Percentiles rank a stretch among this genome's conserved stretches.
phyloP scores from a whole-genome alignment of 2,329 filamentous ascomycete species.

The Camillea tinctor region DNA sequence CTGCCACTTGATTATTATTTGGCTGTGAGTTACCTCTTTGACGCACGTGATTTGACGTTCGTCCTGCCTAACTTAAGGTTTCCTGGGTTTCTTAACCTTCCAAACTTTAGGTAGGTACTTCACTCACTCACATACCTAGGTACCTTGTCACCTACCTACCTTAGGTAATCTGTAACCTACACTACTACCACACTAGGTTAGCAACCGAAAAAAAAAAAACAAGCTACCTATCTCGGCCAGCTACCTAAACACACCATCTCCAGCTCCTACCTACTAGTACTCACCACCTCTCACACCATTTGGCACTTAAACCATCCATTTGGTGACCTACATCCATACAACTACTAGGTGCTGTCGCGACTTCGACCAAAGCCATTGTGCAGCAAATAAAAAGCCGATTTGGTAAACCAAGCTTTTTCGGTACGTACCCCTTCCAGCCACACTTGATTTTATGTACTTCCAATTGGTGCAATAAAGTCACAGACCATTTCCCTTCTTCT shows the following conservation, averaged over 20 bases:
- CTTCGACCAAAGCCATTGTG: not conserved
- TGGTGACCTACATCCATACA: too few relatives aligned
- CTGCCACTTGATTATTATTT: too few relatives aligned
- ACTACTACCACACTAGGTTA: not conserved
- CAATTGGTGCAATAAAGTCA: not conserved
- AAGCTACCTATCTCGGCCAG: not conserved
- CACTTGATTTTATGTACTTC: not conserved
- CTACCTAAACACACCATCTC: too few relatives aligned
- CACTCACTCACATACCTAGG: too few relatives aligned
- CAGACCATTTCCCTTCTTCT: not conserved
- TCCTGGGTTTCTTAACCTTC: too few relatives aligned
- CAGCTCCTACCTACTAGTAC: too few relatives aligned
- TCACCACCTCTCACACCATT: too few relatives aligned
- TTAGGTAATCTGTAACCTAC: too few relatives aligned
- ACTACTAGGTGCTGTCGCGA: conserved; percentile 14
- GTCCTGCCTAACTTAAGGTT: not conserved
- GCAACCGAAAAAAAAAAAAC: not conserved
- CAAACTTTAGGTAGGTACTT: too few relatives aligned
- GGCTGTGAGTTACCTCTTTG: not conserved
- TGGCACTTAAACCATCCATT: too few relatives aligned
- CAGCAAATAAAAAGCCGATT: not conserved
- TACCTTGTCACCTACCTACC: not conserved
- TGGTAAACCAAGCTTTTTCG: not conserved
- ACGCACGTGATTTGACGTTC: not conserved
- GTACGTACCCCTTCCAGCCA: not conserved